These are phyloP conservation scores for Leccinum rimulosum DNA, from an alignment of 768 basidiomycete species.

Conservation along the genomic window DNA sequence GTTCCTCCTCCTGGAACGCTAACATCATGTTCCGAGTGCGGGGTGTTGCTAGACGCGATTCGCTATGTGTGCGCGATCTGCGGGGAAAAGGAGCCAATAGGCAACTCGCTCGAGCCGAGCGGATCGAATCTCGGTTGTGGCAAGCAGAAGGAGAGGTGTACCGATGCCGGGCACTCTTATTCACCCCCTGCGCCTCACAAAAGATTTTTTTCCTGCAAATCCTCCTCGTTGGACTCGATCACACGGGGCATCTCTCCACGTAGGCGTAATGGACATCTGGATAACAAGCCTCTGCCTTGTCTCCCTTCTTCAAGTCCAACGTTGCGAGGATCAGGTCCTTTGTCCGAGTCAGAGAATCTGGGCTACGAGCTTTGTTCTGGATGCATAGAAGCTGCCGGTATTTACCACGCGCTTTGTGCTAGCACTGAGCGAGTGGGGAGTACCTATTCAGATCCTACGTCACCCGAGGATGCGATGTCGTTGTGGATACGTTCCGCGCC, in stretches of 20 bases:
- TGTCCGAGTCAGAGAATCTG: slow-evolving; percentile 6
- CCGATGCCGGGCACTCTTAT: slow-evolving; percentile 24
- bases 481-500: slow-evolving; percentile 68
- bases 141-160: slow-evolving; percentile 49
- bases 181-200: slow-evolving; percentile 37
- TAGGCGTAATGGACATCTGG: slow-evolving; percentile 14
- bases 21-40: slow-evolving; percentile 84
- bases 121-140: slow-evolving; percentile 17
- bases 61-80: slow-evolving; percentile 90
- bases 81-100: slow-evolving; percentile 65
- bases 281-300: slow-evolving; percentile 47
- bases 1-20: slow-evolving; percentile 58
- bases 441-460: slow-evolving; percentile 39
- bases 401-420: slow-evolving; percentile 70
- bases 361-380: slow-evolving; percentile 85
- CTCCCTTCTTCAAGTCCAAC: slow-evolving; percentile 33
- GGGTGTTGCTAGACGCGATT: slow-evolving; percentile 69
- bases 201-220: slow-evolving; percentile 19
- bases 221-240: slow-evolving; percentile 18
- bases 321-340: slow-evolving; percentile 1
- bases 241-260: slow-evolving; percentile 13
- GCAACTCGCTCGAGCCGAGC: slow-evolving; percentile 10
- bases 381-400: slow-evolving; percentile 77
- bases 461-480: slow-evolving; percentile 54
- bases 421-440: slow-evolving; percentile 33